Evolutionary conservation across 495 filamentous ascomycete genomes (phyloP), one percentile per base, ranked within the genome.

Genomic region (Penicillium pulvis): DNA sequence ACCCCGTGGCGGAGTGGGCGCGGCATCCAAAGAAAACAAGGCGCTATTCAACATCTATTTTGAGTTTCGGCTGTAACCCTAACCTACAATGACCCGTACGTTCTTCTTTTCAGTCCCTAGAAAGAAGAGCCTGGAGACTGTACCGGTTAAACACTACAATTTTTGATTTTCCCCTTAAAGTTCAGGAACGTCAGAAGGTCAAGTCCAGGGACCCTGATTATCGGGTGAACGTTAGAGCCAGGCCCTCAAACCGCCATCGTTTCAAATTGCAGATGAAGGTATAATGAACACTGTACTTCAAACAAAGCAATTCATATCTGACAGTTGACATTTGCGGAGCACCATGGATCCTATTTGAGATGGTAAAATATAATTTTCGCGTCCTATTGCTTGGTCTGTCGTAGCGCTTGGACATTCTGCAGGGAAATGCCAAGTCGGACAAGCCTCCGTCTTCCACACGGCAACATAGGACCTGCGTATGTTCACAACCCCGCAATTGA

Each of bases 1-100:
- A 46, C 42, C 60, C 65, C 66, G 64, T 69, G 63, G 58, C 64
- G 51, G 58, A 64, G 58, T 33, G 35, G 66, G 59, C 64, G 64
- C 66, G 66, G 66, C 51, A 52, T 43, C 36, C 43, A 28, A 54
- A 44, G 26, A 54, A 16, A 61, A 56, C 24, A 41, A 59, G 48
- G 36, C 33, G 10, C 33, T 14, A 41, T 41, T 41, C 36, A n/a
- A 41, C 33, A 36, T 36, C 12, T 36, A 36, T 14, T 36, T 20
- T 44, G 19, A 17, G 1, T 47, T 42, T 30, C 17, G 46, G 46
- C 46, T 49, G 26, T 2, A n/a, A 24, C 46, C 26, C 26, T 31
- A 17, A 41, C 14, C 14, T 41, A 41, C 39, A 41, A 36, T 3
- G 10, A 12, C 12, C 33, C 6, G 12, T 36, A 36, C 33, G 12